Base-by-base conservation (phyloP, 2,329 filamentous ascomycete species). In the Colletotrichum truncatum region DNA sequence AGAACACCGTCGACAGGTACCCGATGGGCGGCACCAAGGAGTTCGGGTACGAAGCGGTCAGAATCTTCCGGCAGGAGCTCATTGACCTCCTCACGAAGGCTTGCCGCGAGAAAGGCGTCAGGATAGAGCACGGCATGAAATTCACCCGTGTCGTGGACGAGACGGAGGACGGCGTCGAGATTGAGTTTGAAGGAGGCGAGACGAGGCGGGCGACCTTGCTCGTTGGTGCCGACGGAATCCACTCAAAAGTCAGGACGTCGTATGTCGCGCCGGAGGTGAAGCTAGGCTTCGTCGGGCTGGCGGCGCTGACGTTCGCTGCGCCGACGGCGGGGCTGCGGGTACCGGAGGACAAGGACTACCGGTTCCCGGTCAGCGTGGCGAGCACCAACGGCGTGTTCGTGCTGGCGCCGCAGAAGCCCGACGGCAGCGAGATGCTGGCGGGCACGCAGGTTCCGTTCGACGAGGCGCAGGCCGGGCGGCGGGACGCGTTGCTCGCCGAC, bases 161-260 rank as follows among this genome's bases (percentile, higher is more conserved):
- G 57, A 75, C 74, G 0, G 73, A 77, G 0, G 60, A 78, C 0
- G 71, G 71, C 0, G 82, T 87, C 0, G 78, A 74, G 1, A 84
- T 83, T 68, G 77, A 77, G 11, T 85, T 88, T 59, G 73, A 73
- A 0, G 82, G 87, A 56, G 85, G 83, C 1, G 76, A 76, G 0
- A 75, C 70, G 0, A 75, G 69, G 1, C 72, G 69, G 0, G 82
- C 84, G 0, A 68, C 74, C 2, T 70, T 86, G 11, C 79, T 90
- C 0, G 76, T 89, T 14, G 87, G 86, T 0, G 84, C 85, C 0
- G 87, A 90, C 63, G 87, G 87, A 1, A 89, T 89, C 52, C 85
- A 89, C 70, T 88, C 86, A 1, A 77, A 75, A 0, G 84, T 89
- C 0, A 80, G 86, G 23, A 52, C 30, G 3, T 78, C 75, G 4